These are phyloP conservation scores for Gaertneriomyces semiglobifer DNA, from an alignment of 192 early-diverging fungal species.

Conservation along the genomic window DNA sequence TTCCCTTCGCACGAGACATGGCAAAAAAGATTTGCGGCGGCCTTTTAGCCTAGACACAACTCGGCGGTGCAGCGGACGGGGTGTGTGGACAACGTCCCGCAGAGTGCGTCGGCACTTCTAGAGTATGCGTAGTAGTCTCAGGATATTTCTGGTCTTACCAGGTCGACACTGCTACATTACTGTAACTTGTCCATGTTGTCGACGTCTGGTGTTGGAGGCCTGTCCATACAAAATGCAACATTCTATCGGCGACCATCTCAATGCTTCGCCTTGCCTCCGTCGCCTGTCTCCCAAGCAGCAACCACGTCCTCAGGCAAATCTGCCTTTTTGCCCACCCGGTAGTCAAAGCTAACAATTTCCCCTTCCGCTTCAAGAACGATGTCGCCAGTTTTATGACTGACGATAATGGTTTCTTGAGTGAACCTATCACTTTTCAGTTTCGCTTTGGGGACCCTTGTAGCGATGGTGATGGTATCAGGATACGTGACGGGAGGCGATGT, in stretches of 20 bases:
- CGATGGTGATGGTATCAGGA: slow-evolving; percentile 48
- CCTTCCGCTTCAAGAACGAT: slow-evolving; percentile 37
- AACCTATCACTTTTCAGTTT: slow-evolving; percentile 37
- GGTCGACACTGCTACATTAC: no score
- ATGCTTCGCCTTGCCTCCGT: neutral
- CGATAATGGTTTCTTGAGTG: slow-evolving; percentile 30
- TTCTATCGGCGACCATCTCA: no score
- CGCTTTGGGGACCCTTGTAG: slow-evolving; percentile 13
- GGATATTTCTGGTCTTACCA: no score
- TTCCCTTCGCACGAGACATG: slow-evolving; percentile 79
- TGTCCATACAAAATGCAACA: no score
- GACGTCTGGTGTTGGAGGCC: no score
- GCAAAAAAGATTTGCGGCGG: slow-evolving; percentile 40
- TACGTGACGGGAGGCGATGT: slow-evolving; percentile 32
- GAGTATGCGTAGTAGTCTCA: no score
- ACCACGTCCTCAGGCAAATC: slow-evolving; percentile 33
- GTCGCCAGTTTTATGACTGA: slow-evolving; percentile 36
- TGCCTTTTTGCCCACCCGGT: slow-evolving; percentile 32
- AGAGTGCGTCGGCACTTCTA: no score
- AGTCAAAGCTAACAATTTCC: slow-evolving; percentile 43
- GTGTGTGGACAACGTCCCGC: no score
- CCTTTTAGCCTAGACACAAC: slow-evolving; percentile 9
- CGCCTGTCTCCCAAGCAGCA: slow-evolving; percentile 20
- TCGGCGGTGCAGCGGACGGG: no score
- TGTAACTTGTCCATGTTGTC: no score